Evolutionary conservation across 2,329 filamentous ascomycete species (phyloP), one percentile per base, ranked within the genome.

Genomic region (Colletotrichum sp.): DNA sequence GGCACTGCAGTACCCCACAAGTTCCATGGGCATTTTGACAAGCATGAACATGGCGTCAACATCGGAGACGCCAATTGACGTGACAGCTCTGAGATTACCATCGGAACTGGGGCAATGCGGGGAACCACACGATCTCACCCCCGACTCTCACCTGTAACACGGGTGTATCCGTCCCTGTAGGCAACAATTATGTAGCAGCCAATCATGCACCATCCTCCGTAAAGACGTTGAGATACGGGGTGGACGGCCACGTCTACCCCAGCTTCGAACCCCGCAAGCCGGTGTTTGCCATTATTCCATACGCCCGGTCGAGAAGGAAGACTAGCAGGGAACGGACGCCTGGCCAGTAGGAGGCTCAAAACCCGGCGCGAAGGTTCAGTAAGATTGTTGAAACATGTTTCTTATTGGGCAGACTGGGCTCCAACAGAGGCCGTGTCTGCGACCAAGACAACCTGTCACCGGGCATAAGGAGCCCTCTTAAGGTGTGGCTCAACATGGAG

Each of bases 121-220:
- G 59, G 59, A 62, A 34, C 26, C 59, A 32, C 59, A n/a, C 59
- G 59, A 32, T 62, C 26, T 28, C 59, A 62, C 16, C 59, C 28
- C 28, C 18, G 18, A 30, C 16, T 30, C 6, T 30, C 18, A 32
- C 26, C 59, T 62, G 59, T 62, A 28, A 62, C 59, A 62, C 59
- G 59, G 59, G 59, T 62, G 28, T 62, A 32, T 62, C 59, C 59
- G 59, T 30, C 59, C 59, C 59, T 62, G 59, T 62, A 62, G 59
- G 59, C 28, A 62, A 32, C 59, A 62, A 30, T 13, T 7, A 34
- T 34, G 18, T 18, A 16, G 18, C 15, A 1, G 18, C 59, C 59
- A 30, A 62, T 30, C 24, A 62, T 2, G 6, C 18, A 32, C 0
- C 59, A 0, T 32, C 18, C 10, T 49, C 0, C 10, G 44, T 49